These are phyloP conservation scores for Hypoxylon sp. DNA, from an alignment of 2,329 filamentous ascomycete species.

Conservation along the genomic window DNA sequence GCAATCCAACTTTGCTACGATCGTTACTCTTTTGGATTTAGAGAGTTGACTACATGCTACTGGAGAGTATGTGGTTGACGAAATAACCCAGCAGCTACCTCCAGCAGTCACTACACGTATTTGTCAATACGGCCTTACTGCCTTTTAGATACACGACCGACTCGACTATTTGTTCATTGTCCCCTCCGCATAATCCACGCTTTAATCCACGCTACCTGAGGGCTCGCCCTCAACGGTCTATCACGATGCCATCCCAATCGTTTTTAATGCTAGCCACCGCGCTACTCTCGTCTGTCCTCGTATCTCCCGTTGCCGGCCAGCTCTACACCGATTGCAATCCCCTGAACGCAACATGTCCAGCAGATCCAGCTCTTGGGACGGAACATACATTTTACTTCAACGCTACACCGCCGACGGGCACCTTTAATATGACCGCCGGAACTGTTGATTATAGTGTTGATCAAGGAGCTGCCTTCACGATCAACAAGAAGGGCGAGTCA, in stretches of 20 bases:
- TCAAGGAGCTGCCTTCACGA: conserved; percentile 79
- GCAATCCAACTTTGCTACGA: background rate
- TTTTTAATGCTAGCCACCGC: conserved; percentile 54
- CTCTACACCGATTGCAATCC: conserved; percentile 86
- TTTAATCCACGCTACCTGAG: conserved; percentile 6
- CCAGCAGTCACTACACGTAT: conserved; percentile 2
- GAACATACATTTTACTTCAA: conserved; percentile 76
- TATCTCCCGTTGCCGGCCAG: conserved; percentile 74
- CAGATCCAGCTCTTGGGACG: conserved; percentile 79
- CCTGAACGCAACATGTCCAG: conserved; percentile 76
- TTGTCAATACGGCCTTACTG: background rate
- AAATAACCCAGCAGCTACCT: conserved; percentile 12
- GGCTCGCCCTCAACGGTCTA: conserved; percentile 20
- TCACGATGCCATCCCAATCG: conserved; percentile 40
- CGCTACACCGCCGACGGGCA: conserved; percentile 67
- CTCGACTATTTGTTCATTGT: conserved; percentile 3
- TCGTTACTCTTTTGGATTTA: background rate
- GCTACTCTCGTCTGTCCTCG: conserved; percentile 59
- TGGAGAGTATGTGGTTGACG: conserved; percentile 34
- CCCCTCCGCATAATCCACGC: background rate
- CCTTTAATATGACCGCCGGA: conserved; percentile 80
- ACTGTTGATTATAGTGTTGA: conserved; percentile 72
- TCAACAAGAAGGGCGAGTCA: conserved; percentile 78
- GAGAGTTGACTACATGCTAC: conserved; percentile 10
- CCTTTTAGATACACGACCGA: conserved; percentile 1